These are phyloP conservation scores for Solanum hybrid DNA, from an alignment of 305 asterid genomes.

Conservation along the genomic window DNA sequence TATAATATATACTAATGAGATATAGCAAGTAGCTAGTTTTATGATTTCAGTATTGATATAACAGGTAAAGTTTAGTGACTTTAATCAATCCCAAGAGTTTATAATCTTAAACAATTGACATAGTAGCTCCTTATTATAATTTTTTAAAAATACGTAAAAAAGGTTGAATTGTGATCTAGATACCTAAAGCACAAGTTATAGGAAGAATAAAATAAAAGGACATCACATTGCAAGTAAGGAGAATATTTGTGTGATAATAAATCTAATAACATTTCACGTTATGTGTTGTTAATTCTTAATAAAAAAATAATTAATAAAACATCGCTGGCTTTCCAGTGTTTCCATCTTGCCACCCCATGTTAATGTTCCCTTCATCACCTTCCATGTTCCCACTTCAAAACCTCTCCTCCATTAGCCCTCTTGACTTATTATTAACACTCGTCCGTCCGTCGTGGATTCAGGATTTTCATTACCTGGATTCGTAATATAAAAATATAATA, in stretches of 20 bases:
- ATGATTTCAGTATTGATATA: neutral
- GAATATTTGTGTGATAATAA: conserved; percentile 4
- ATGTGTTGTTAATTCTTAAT: neutral
- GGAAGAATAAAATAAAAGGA: neutral
- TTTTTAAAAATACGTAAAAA: neutral
- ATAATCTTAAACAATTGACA: neutral
- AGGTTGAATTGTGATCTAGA: neutral
- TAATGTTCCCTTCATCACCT: conserved; percentile 17
- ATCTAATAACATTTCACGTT: conserved; percentile 4
- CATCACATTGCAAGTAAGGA: conserved; percentile 1
- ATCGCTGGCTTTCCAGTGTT: conserved; percentile 68
- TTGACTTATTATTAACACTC: neutral
- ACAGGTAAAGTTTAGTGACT: neutral
- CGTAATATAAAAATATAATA: neutral
- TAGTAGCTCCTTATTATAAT: neutral
- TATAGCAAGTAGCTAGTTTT: neutral
- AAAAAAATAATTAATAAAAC: neutral
- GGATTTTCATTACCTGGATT: neutral
- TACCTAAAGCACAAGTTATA: neutral
- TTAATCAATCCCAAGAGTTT: neutral
- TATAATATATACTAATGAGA: neutral
- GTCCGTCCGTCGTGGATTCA: neutral
- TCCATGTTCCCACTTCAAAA: conserved; percentile 15
- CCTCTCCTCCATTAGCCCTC: conserved; percentile 15
- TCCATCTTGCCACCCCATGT: conserved; percentile 49